Evolutionary conservation across 2,329 filamentous ascomycete species (phyloP), one percentile per base, ranked within the genome.

Genomic region (Colletotrichum limetticola): DNA sequence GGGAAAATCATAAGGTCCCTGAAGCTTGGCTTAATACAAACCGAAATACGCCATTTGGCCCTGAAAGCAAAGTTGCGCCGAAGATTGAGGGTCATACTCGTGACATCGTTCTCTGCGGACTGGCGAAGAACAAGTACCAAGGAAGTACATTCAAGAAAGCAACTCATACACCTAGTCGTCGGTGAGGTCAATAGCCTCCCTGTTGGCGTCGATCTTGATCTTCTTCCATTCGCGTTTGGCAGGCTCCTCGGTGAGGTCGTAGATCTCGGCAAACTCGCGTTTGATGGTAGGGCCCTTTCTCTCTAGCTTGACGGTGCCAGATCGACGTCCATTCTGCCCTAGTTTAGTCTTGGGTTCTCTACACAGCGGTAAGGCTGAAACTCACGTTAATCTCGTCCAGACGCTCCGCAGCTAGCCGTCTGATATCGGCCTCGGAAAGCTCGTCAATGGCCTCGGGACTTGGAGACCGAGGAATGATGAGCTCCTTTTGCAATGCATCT

Each of bases 401-500:
- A 14, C 71, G 74, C 46, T 75, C 67, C 16, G 37, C 56, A 8
- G 74, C 74, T 24, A 75, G 24, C 26, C 74, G 62, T 28, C 74
- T 67, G 24, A 75, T 74, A 49, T 75, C 71, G 9, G 59, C 63
- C 22, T 66, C 66, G 11, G 71, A 74, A 4, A 75, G 46, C 11
- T 52, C 63, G 11, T 68, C 55, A 24, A 73, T 73, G 32, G 58
- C 67, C n/a, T 74, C 66, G 11, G 74, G 75, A 4, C 32, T 57
- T 19, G 75, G 76, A 3, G 75, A 67, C 6, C 71, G 74, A 14
- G 74, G 66, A 22, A 78, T 72, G 26, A 78, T 49, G 16, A 74
- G 58, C 49, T 78, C 74, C 14, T 63, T 58, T 46, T 76, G 67
- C 6, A 78, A 74, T 16, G 77, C 75, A 35, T 75, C 77, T 78